phyloP scores from a whole-genome alignment of 73 alveolate species.

The Paramecium caudatum region DNA sequence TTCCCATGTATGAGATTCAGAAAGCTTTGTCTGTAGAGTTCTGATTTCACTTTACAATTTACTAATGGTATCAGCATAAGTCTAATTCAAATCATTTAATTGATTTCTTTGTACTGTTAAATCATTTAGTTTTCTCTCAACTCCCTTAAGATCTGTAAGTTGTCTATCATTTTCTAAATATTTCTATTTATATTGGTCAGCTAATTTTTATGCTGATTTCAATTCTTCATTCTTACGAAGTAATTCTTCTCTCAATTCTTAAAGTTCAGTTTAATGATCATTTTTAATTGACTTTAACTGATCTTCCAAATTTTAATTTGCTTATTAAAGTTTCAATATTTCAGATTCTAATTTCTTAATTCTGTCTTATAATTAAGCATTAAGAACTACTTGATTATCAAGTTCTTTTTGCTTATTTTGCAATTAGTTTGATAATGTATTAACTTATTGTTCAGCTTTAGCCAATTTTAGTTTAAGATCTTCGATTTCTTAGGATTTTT shows the following conservation, averaged over 20 bases:
- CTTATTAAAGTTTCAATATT: not conserved
- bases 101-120: not conserved
- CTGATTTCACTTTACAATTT: constrained; percentile 19
- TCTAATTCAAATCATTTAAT: not conserved
- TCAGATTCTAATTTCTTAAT: constrained; percentile 15
- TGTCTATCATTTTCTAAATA: constrained; percentile 36
- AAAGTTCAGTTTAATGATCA: not conserved
- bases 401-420: not conserved
- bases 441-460: constrained; percentile 30
- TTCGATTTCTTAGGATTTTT: not conserved
- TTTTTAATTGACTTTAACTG: not conserved
- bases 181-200: constrained; percentile 10
- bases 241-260: constrained; percentile 38
- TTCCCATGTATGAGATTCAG: not conserved
- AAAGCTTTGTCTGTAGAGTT: not conserved
- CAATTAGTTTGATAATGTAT: not conserved
- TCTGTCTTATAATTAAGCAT: constrained; percentile 33
- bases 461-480: constrained; percentile 21
- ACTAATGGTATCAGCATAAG: not conserved
- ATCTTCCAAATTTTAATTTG: not conserved
- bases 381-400: not conserved
- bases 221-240: constrained; percentile 32
- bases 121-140: constrained; percentile 35
- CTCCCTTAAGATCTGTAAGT: constrained; percentile 15
- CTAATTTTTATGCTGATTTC: not conserved